Percentiles rank a stretch among this genome's conserved stretches.
Conservation (phyloP, 345 rosid genomes). For the Isatis tinctoria region DNA sequence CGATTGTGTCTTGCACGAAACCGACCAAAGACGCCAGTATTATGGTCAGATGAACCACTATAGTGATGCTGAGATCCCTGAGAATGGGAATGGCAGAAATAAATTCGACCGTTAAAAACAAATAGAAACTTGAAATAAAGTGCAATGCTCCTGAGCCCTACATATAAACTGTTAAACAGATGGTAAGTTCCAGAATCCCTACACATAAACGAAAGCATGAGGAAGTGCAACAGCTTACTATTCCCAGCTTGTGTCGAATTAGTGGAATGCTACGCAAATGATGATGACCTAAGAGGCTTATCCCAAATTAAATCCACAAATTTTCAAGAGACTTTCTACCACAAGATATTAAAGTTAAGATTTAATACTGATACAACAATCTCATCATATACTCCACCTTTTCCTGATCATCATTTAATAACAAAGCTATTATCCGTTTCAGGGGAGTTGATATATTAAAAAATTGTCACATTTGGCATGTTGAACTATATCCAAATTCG, state of each 20-base stretch:
- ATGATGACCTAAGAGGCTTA: neutral
- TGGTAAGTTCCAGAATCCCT: neutral
- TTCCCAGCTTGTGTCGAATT: no score
- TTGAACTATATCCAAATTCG: neutral
- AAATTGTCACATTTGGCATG: neutral
- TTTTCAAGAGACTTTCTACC: neutral
- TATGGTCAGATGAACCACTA: conserved; percentile 55
- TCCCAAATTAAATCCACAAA: neutral
- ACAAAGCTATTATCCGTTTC: neutral
- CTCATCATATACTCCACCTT: neutral
- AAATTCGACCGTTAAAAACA: neutral
- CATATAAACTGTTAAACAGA: neutral
- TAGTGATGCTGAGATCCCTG: conserved; percentile 66
- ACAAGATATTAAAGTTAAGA: neutral
- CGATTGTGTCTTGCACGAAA: conserved; percentile 66
- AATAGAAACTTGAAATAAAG: neutral
- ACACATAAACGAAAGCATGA: neutral
- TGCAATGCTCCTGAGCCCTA: no score
- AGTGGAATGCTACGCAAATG: neutral
- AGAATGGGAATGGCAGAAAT: neutral
- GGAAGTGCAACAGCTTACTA: no score
- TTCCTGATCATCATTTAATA: neutral
- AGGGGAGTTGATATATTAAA: neutral
- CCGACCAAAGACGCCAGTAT: conserved; percentile 68
- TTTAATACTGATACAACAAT: neutral